Evolutionary conservation across 148 eudicot species (phyloP), one percentile per base, ranked within the genome.

Genomic region (Amaranthus cruentus): DNA sequence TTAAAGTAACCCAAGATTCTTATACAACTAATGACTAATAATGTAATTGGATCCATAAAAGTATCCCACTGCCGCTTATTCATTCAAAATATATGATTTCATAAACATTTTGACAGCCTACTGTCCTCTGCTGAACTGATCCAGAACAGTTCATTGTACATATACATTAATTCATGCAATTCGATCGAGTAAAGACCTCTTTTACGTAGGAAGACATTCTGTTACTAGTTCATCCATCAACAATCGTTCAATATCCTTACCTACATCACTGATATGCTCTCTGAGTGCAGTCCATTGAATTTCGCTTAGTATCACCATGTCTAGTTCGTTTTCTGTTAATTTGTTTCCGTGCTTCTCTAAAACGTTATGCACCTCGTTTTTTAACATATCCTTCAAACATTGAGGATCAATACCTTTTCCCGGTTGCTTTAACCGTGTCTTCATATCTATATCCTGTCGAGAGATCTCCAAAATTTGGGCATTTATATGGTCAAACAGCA

Each of bases 401-500:
- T 18, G 55, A 38, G 56, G 78, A 21, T 55, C 54, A 57, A 77
- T 47, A 60, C 68, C 71, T 61, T 65, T 11, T 28, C 57, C 8
- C 43, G 61, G 60, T 3, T 78, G 79, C 66, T 66, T 79, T 68
- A 73, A 80, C 89, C 85, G 84, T 1, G 86, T 83, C 72, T 77
- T 81, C 7, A 83, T 59, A 62, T 86, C 82, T 14, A 72, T 38
- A 55, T 71, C 61, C 64, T 57, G 73, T 73, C 75, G 63, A 73
- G 79, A 79, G 53, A 88, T 80, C 53, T 86, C 88, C 28, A 77
- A 4, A 14, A 92, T 75, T 62, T 80, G 83, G 6, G 80, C 72
- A 69, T 89, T 88, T 67, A 92, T 86, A 51, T 81, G 81, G 79
- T 92, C 92, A 69, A 92, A 90, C 15, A 96, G 83, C 66, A 90